Conservation (phyloP, 2,329 filamentous ascomycete species). For the Penicillium fuscoglaucum region DNA sequence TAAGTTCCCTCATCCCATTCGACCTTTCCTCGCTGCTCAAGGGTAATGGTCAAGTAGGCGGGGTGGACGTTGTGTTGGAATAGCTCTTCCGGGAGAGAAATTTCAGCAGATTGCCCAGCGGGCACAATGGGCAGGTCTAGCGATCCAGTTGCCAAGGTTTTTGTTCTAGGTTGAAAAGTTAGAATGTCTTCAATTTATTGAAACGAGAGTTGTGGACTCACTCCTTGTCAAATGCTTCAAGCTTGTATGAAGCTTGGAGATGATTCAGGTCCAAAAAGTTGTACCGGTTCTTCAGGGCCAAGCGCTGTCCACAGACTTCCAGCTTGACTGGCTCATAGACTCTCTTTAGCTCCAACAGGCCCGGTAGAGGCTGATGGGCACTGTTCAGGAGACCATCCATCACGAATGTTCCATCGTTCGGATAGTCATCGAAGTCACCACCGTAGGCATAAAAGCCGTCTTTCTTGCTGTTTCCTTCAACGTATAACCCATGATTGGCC, state of each 20-base stretch:
- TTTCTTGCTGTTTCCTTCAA: slow-evolving; percentile 17
- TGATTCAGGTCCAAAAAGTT: slow-evolving; percentile 50
- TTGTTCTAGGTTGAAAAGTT: neutral
- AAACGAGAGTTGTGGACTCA: neutral
- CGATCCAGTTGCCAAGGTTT: slow-evolving; percentile 1
- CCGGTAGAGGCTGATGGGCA: slow-evolving; percentile 57
- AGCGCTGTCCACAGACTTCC: neutral
- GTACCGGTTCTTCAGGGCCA: slow-evolving; percentile 45
- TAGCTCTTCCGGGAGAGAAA: neutral
- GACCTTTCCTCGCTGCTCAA: slow-evolving; percentile 4
- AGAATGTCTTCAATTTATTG: neutral
- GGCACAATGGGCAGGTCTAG: neutral
- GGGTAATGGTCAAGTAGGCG: slow-evolving; percentile 5
- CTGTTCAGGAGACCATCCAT: slow-evolving; percentile 58
- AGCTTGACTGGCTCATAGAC: slow-evolving; percentile 55
- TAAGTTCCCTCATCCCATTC: slow-evolving; percentile 1
- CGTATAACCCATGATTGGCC: slow-evolving; percentile 62
- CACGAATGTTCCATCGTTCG: slow-evolving; percentile 61
- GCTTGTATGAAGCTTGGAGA: slow-evolving; percentile 30
- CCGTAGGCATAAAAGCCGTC: slow-evolving; percentile 59
- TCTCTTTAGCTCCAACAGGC: slow-evolving; percentile 57
- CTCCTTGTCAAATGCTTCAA: slow-evolving; percentile 9
- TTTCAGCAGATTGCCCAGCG: slow-evolving; percentile 3
- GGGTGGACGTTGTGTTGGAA: slow-evolving; percentile 3
- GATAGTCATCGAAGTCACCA: slow-evolving; percentile 61